Evolutionary conservation across 2,329 filamentous ascomycete species (phyloP).

Genomic region (Mycosphaerella sp.): DNA sequence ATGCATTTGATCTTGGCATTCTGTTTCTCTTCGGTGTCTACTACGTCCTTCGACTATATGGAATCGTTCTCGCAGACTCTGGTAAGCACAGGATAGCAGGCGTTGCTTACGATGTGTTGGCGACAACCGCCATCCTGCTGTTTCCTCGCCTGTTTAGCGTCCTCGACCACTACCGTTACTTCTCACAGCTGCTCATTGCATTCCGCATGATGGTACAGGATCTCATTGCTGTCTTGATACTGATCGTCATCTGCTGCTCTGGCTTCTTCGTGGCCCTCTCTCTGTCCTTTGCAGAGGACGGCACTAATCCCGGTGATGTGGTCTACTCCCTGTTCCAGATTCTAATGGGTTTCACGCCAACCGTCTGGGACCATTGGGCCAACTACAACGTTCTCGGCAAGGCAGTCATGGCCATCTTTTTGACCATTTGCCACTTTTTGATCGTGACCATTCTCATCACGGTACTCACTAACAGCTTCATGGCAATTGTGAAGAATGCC

Average conservation of each 20-base stretch:
- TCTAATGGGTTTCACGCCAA: slow-evolving; percentile 90
- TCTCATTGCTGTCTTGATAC: slow-evolving; percentile 72
- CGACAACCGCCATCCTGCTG: slow-evolving; percentile 80
- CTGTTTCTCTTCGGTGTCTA: slow-evolving; percentile 79
- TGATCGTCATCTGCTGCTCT: slow-evolving; percentile 82
- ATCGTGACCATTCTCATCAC: slow-evolving; percentile 92
- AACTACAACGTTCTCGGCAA: slow-evolving; percentile 75
- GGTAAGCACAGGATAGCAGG: slow-evolving; percentile 64
- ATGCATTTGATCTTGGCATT: slow-evolving; percentile 88
- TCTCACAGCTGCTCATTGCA: slow-evolving; percentile 87
- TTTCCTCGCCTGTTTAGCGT: slow-evolving; percentile 89
- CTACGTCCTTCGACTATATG: slow-evolving; percentile 83
- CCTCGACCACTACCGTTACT: slow-evolving; percentile 91
- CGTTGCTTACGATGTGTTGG: slow-evolving; percentile 89
- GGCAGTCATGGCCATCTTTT: slow-evolving; percentile 68
- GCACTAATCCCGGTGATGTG: slow-evolving; percentile 63
- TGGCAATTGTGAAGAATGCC: slow-evolving; percentile 88
- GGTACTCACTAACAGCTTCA: slow-evolving; percentile 94
- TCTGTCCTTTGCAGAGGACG: slow-evolving; percentile 63
- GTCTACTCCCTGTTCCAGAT: slow-evolving; percentile 91
- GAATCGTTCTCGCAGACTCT: slow-evolving; percentile 72
- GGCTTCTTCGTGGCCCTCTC: slow-evolving; percentile 96
- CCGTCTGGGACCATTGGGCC: slow-evolving; percentile 86
- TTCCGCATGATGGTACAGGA: slow-evolving; percentile 93
- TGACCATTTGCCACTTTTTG: slow-evolving; percentile 93